phyloP scores from a whole-genome alignment of 2,329 filamentous ascomycete species.

The Arthrobotrys entomopaga region DNA sequence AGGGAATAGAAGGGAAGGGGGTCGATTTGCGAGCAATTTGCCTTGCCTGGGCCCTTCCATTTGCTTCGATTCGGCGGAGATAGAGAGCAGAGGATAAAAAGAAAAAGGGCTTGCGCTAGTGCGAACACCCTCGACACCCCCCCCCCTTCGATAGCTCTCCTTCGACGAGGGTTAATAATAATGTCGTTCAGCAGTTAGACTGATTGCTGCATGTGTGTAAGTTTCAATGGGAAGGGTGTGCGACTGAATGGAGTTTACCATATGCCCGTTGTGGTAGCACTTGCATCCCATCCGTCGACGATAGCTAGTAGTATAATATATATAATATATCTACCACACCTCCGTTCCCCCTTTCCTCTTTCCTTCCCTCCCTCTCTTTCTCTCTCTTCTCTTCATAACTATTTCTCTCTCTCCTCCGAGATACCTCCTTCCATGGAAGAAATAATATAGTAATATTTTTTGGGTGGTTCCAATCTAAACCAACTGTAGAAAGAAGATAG shows the following conservation, averaged over 20 bases:
- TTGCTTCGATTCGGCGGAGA: constrained; percentile 12
- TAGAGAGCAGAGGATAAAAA: too few relatives aligned
- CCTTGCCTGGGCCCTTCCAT: constrained; percentile 10
- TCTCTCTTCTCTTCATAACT: background rate
- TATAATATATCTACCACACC: constrained; percentile 52
- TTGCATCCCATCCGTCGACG: too few relatives aligned
- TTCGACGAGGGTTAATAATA: background rate
- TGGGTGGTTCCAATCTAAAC: background rate
- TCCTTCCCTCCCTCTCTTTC: constrained; percentile 11
- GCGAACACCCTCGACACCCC: constrained; percentile 20
- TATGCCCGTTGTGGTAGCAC: too few relatives aligned
- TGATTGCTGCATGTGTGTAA: background rate
- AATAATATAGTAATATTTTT: too few relatives aligned
- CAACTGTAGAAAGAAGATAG: background rate
- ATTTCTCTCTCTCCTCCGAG: background rate
- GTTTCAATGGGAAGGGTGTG: background rate
- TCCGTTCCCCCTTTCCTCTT: constrained; percentile 16
- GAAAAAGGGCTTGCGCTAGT: constrained; percentile 1
- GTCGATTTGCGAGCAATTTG: constrained; percentile 6
- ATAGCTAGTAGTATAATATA: constrained; percentile 8
- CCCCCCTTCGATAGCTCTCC: background rate
- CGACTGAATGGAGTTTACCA: constrained; percentile 8
- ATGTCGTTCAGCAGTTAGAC: background rate
- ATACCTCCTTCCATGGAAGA: too few relatives aligned
- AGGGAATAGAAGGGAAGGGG: too few relatives aligned